Percentiles rank a stretch among this genome's conserved stretches.
Conservation (phyloP, 2,329 filamentous ascomycete genomes). For the Sporothrix humicola region DNA sequence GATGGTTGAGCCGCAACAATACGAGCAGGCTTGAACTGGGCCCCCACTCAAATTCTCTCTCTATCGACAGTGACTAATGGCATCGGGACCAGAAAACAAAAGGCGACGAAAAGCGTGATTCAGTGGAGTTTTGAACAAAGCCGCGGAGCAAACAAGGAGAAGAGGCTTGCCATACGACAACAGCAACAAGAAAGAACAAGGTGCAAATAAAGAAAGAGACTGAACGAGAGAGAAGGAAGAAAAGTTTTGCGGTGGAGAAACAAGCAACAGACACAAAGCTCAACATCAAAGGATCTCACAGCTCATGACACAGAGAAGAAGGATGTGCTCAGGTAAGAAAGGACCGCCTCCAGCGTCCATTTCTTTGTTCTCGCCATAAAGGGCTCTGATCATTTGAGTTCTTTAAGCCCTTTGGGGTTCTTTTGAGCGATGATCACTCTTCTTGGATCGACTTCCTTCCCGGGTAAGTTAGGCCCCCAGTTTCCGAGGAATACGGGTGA, state of each 20-base stretch:
- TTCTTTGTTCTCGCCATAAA: background rate
- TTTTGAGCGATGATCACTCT: background rate
- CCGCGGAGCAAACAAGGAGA: background rate
- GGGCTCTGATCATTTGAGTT: background rate
- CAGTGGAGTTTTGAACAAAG: slow-evolving; percentile 5
- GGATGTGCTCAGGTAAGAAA: background rate
- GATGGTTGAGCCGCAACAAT: background rate
- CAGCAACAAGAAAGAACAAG: background rate
- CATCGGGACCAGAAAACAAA: background rate
- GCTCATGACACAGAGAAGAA: background rate
- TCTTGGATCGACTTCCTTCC: background rate
- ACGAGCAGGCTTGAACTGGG: background rate
- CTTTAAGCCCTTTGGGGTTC: background rate
- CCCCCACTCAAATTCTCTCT: background rate
- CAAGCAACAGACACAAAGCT: background rate
- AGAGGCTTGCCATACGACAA: background rate
- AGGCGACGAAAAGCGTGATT: background rate
- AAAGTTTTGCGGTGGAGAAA: background rate
- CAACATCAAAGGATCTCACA: background rate
- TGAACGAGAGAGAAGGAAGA: slow-evolving; percentile 5
- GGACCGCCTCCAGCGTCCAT: background rate
- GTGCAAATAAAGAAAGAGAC: background rate
- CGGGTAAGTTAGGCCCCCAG: background rate
- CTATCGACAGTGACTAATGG: slow-evolving; percentile 4
- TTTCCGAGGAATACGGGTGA: slow-evolving; percentile 3